Base-by-base conservation (phyloP, 2,329 filamentous ascomycete species). In the Aspergillus eucalypticola region DNA sequence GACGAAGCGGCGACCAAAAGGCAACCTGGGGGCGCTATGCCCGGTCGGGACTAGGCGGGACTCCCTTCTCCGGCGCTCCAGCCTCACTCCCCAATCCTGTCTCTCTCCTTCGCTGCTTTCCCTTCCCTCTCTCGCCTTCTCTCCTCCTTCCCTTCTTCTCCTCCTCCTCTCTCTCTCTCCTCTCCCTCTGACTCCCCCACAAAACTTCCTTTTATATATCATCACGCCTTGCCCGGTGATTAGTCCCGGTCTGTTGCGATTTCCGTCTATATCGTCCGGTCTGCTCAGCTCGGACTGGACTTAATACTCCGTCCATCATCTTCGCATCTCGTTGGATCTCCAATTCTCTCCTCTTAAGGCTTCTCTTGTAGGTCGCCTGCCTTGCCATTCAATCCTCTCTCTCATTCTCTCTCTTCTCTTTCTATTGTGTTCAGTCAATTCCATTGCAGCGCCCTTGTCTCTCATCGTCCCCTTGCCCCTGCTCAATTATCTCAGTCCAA, bases 351-450 rank as follows among this genome's bases (percentile, higher is more conserved):
- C 56, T 66, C 63, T 60, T 64, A 68, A 70, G 75, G 75, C 74
- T 77, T 75, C 75, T 75, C 75, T 78, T 76, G 74, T 78, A 77
- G 75, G 75, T 78, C 67, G 75, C 75, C 74, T 75, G 63, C 67
- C 69, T 73, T 69, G 63, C 58, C 64, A 60, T 35, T 35, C 32
- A 35, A 35, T 63, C 59, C 64, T 44, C 60, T 61, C 61, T 58
- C 59, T 66, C 66, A 35, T 35, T 13, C 11, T 35, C 32, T 32
- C 29, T 35, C 32, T 35, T 35, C 32, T 35, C 11, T 35, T 11
- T 35, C 63, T 66, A 65, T 67, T 57, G 61, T 59, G 56, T 63
- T 59, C 54, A 46, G 51, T 60, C 51, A n/a, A 60, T 27, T 60
- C 62, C 62, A 59, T 55, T 32, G 27, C 49, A 35, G 11, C 59